Conservation (phyloP, 805 yeast genomes). For the Lipomyces kockii region DNA sequence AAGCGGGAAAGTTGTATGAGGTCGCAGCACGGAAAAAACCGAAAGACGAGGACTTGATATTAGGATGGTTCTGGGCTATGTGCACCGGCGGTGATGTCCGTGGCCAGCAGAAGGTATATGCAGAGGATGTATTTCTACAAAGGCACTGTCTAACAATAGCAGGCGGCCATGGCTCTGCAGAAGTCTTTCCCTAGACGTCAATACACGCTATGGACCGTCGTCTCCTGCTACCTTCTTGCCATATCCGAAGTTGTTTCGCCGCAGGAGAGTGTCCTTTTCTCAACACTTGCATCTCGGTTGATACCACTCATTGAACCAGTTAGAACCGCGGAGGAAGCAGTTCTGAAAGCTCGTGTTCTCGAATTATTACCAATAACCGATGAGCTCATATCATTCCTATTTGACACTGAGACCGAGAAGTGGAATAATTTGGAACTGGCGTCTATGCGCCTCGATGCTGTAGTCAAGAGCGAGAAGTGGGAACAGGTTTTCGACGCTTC, state of each 20-base stretch:
- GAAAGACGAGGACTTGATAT: conserved; percentile 25
- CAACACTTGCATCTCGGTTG: conserved; percentile 63
- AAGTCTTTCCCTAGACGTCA: conserved; percentile 21
- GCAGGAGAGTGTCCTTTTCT: conserved; percentile 58
- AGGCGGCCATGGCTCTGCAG: conserved; percentile 36
- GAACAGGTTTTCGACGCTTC: conserved; percentile 51
- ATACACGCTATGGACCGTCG: conserved; percentile 30
- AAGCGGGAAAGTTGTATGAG: conserved; percentile 31
- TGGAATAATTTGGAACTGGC: conserved; percentile 66
- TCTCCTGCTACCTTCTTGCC: conserved; percentile 38
- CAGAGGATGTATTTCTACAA: neutral
- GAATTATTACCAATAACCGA: conserved; percentile 39
- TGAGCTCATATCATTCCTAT: conserved; percentile 46
- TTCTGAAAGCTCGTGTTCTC: conserved; percentile 59
- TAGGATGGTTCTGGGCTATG: conserved; percentile 35
- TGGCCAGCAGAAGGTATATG: conserved; percentile 28
- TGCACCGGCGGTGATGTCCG: conserved; percentile 35
- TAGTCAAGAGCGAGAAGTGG: conserved; percentile 53
- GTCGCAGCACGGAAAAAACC: conserved; percentile 31
- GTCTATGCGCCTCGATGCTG: conserved; percentile 47
- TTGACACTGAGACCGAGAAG: conserved; percentile 28
- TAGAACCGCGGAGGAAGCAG: conserved; percentile 66
- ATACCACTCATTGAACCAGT: conserved; percentile 59
- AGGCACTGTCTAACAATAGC: neutral
- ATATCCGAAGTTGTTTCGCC: conserved; percentile 45